Conservation (phyloP, 805 yeast genomes). For the Saturnispora sekii region DNA sequence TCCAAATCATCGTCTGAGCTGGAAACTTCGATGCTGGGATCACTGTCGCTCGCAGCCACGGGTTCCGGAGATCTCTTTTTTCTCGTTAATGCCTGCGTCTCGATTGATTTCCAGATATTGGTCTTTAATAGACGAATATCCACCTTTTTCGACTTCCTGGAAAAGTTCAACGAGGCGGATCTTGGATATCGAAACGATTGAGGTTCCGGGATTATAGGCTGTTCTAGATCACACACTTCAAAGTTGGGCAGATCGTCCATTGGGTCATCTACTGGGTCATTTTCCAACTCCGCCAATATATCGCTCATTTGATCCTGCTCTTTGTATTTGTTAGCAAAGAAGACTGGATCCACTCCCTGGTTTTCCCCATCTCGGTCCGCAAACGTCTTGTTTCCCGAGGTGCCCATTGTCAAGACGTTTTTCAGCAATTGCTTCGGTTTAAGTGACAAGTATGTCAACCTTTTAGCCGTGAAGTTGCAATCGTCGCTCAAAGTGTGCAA, state of each 20-base stretch:
- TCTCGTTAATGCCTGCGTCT: constrained; percentile 18
- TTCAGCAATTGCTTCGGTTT: constrained; percentile 32
- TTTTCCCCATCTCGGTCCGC: constrained; percentile 18
- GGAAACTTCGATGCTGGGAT: background rate
- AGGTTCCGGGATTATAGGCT: background rate
- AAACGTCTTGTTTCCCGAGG: background rate
- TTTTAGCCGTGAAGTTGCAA: constrained; percentile 37
- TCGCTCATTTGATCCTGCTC: constrained; percentile 14
- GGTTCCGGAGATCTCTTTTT: constrained; percentile 22
- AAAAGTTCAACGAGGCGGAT: constrained; percentile 20
- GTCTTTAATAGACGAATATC: constrained; percentile 38
- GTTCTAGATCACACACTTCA: constrained; percentile 4
- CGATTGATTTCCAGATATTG: constrained; percentile 36
- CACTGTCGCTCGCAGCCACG: background rate
- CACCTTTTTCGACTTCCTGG: constrained; percentile 39
- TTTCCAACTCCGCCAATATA: constrained; percentile 16
- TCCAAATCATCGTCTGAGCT: background rate
- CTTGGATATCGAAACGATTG: background rate
- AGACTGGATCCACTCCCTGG: constrained; percentile 40
- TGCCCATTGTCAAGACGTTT: constrained; percentile 19
- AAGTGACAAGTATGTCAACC: constrained; percentile 36
- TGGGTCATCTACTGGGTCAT: constrained; percentile 28
- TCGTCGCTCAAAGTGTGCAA: constrained; percentile 38
- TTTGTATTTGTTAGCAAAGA: constrained; percentile 39
- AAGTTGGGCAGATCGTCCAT: constrained; percentile 16